Base-by-base conservation (phyloP, 148 eudicot genomes). In the Cornus suecica region DNA sequence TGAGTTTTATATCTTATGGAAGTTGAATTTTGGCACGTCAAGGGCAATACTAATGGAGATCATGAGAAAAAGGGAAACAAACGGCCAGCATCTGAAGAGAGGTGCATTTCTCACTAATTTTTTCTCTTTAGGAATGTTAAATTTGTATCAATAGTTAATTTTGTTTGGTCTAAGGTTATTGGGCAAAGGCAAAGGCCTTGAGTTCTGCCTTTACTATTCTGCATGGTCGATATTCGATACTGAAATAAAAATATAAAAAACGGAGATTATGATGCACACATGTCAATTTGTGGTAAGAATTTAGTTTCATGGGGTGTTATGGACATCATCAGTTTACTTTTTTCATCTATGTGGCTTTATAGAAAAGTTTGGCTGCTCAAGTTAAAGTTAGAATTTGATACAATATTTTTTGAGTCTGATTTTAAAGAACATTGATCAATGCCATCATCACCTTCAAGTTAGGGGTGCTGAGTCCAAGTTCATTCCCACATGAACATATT, bases 11-110 rank as follows among this genome's bases (percentile, higher is more conserved):
- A 34, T 66, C 16, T 28, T 14, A 9, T 60, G 20, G 42, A 29
- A 29, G 24, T 7, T 69, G 25, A 24, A 34, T 13, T 58, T 56
- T 45, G 30, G 52, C 70, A 42, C 81, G 66, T 84, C 28, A 79
- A 91, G 95, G 90, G 81, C 45, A 62, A 74, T 80, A 83, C 88
- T 64, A 90, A 91, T 80, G 93, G 92, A 72, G 87, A 79, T 58
- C 73, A 77, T 56, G 86, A 87, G 66, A 90, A 83, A 83, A 84
- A 87, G 70, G 98, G 97, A 71, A 87, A 92, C 84, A 94, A 94
- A 72, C 86, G 95, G 68, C 79, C 85, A 56, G 82, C 74, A 80
- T n/a, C 72, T 68, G 90, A 87, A 16, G 92, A 92, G 58, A 94
- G 98, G 98, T 94, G 69, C 34, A 78, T 28, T 22, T 71, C 74